Evolutionary conservation across 2,329 filamentous ascomycete genomes (phyloP).

Genomic region (Cladosporium cucumerinum): DNA sequence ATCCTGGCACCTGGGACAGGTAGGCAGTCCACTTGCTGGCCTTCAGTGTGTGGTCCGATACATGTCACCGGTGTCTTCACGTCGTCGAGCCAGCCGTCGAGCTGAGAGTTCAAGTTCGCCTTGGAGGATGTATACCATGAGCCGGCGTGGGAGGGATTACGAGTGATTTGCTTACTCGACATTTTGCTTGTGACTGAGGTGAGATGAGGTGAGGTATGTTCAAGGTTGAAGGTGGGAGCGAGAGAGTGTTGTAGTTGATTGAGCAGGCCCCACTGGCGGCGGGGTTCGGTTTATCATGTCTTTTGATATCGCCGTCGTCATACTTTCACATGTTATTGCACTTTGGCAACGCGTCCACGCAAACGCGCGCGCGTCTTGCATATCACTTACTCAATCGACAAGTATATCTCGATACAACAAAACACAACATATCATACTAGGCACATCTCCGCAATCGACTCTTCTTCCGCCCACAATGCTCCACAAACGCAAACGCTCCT

Average conservation of each 20-base stretch:
- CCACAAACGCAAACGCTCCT: slow-evolving; percentile 58
- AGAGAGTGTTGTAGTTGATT: background rate
- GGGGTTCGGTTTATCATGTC: background rate
- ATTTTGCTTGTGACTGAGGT: slow-evolving; percentile 17
- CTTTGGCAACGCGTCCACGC: background rate
- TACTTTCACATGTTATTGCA: background rate
- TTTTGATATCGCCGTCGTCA: background rate
- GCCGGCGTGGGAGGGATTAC: slow-evolving; percentile 72
- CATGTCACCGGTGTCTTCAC: slow-evolving; percentile 67
- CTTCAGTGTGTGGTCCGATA: slow-evolving; percentile 47
- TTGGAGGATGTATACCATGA: slow-evolving; percentile 76
- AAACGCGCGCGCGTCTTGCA: background rate
- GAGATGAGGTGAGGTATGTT: slow-evolving; percentile 1
- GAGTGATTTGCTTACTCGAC: slow-evolving; percentile 35
- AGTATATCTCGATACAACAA: background rate
- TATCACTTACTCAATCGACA: background rate
- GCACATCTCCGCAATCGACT: background rate
- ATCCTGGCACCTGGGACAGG: slow-evolving; percentile 74
- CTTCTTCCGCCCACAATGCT: slow-evolving; percentile 42
- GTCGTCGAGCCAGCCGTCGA: slow-evolving; percentile 69
- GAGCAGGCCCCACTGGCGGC: background rate
- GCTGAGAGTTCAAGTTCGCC: slow-evolving; percentile 60
- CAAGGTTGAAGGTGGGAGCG: background rate
- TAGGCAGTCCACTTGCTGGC: slow-evolving; percentile 43
- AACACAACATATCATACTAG: background rate